phyloP scores from a whole-genome alignment of 768 basidiomycete genomes.

The Dacryopinax spathularia region DNA sequence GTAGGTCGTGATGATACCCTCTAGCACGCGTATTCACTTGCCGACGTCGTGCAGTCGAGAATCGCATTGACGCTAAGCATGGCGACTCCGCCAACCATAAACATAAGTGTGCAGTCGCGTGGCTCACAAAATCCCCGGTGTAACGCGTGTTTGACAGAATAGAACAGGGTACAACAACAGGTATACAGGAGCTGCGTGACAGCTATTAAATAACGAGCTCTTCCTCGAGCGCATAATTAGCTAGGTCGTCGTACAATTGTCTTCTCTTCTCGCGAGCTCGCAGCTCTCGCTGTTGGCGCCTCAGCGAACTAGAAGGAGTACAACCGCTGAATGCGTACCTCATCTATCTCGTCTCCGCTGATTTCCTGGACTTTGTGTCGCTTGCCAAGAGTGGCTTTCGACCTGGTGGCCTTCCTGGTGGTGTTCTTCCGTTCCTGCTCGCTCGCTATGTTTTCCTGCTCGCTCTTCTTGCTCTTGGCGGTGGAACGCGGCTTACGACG shows the following conservation, averaged over 20 bases:
- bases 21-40: too few relatives aligned
- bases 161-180: not conserved
- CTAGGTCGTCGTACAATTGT: not conserved
- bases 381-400: not conserved
- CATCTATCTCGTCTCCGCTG: not conserved
- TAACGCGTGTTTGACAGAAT: not conserved
- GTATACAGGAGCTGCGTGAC: not conserved
- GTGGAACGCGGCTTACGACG: not conserved
- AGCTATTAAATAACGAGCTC: not conserved
- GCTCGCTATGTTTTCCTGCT: not conserved
- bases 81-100: too few relatives aligned
- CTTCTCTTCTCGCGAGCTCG: not conserved
- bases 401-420: not conserved
- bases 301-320: not conserved
- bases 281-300: not conserved
- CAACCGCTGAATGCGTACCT: not conserved
- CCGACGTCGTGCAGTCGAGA: too few relatives aligned
- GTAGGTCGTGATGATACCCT: too few relatives aligned
- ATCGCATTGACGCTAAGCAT: too few relatives aligned
- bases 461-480: not conserved
- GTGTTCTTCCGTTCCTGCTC: not conserved
- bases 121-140: too few relatives aligned
- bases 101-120: too few relatives aligned
- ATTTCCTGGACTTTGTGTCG: not conserved
- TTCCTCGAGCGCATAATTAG: not conserved